Conservation (phyloP, 768 basidiomycete genomes). For the Infundibulicybe gibba region DNA sequence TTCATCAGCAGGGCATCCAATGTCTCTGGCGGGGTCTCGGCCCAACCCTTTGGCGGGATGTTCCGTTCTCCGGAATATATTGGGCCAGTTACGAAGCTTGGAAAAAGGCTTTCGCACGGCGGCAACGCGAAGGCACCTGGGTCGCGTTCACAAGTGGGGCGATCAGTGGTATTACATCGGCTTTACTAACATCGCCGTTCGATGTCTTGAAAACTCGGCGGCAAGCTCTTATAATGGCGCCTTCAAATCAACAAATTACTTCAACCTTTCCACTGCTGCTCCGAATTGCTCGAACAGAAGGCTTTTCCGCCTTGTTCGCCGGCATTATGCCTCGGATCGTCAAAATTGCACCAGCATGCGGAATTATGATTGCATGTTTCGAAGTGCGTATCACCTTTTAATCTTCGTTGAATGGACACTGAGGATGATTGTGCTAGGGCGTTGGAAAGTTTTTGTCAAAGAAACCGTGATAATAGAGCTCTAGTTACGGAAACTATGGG, state of each 20-base stretch:
- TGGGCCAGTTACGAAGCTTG: slow-evolving; percentile 93
- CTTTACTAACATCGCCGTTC: slow-evolving; percentile 89
- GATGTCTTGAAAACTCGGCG: slow-evolving; percentile 95
- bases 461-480: slow-evolving; percentile 10
- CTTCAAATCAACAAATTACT: slow-evolving; percentile 34
- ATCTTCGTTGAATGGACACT: slow-evolving; percentile 5
- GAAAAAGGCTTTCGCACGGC: slow-evolving; percentile 58
- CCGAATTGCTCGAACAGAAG: slow-evolving; percentile 77
- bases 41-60: slow-evolving; percentile 93
- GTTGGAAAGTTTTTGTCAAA: slow-evolving; percentile 51
- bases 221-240: slow-evolving; percentile 76
- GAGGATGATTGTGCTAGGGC: slow-evolving; percentile 35
- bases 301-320: slow-evolving; percentile 72
- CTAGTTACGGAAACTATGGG: not conserved
- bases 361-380: slow-evolving; percentile 96
- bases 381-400: slow-evolving; percentile 54
- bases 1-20: slow-evolving; percentile 57
- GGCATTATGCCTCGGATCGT: slow-evolving; percentile 85
- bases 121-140: slow-evolving; percentile 53
- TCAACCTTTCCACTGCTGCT: slow-evolving; percentile 62
- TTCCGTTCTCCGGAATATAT: slow-evolving; percentile 95
- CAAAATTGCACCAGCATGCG: slow-evolving; percentile 97
- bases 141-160: slow-evolving; percentile 91
- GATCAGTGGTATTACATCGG: slow-evolving; percentile 80
- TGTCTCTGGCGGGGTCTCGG: slow-evolving; percentile 90